Evolutionary conservation across 1,284 basidiomycete species (phyloP).

Genomic region (Boletellus dicymbophilus): DNA sequence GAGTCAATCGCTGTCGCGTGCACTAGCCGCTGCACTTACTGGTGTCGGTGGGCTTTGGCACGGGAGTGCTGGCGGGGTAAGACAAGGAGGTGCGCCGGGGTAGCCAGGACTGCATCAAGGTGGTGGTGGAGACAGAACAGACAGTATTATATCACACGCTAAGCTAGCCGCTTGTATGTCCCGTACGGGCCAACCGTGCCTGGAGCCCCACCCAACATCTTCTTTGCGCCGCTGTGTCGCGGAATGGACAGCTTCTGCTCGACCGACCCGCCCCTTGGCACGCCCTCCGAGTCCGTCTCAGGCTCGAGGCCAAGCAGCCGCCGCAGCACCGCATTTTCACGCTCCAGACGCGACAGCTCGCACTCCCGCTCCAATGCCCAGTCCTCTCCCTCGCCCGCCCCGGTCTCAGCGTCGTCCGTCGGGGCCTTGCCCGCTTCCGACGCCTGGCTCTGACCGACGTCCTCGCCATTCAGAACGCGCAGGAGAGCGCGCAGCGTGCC

Average conservation of each 20-base stretch:
- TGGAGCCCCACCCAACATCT: conserved; percentile 38
- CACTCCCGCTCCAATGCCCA: conserved; percentile 85
- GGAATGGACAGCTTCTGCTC: conserved; percentile 16
- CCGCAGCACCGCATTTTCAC: conserved; percentile 82
- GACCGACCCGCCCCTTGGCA: conserved; percentile 1
- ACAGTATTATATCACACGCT: no score
- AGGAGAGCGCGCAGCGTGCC: conserved; percentile 74
- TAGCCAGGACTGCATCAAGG: conserved; percentile 20
- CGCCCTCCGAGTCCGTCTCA: conserved; percentile 22
- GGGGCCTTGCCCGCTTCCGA: conserved; percentile 3
- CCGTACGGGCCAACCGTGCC: conserved; percentile 49
- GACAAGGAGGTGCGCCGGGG: conserved; percentile 21
- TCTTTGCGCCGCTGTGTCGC: conserved; percentile 24
- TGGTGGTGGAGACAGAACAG: conserved; percentile 1
- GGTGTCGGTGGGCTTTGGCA: no score
- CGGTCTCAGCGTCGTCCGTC: conserved; percentile 20
- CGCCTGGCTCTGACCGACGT: conserved; percentile 24
- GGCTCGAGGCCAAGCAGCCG: conserved; percentile 57
- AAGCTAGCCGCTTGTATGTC: conserved; percentile 43
- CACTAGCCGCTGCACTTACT: no score
- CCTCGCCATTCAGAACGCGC: conserved; percentile 77
- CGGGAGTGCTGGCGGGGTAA: no score
- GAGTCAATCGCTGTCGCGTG: neutral
- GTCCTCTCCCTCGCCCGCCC: conserved; percentile 45
- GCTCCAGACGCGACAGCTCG: conserved; percentile 81